Base-by-base conservation (phyloP, 2,329 filamentous ascomycete species). In the Mycosphaerella sp. region DNA sequence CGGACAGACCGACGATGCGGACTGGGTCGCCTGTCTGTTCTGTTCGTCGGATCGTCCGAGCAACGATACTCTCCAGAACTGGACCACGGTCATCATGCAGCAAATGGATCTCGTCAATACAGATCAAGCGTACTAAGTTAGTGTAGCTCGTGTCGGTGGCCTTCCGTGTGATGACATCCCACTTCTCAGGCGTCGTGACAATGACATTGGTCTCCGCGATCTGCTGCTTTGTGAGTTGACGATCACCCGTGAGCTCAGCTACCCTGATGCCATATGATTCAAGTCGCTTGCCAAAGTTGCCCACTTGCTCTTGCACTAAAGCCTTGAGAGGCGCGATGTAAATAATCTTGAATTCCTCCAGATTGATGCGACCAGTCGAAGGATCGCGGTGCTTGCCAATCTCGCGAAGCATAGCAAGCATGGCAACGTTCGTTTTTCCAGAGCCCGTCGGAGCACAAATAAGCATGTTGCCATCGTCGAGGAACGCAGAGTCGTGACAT, bases 151-250 rank as follows among this genome's bases (percentile, higher is more conserved):
- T 82, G 69, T 98, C 95, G 1, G 92, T 96, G 6, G 92, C 91
- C 73, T 98, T 98, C 73, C 95, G 84, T 5, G 95, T 98, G 64
- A 98, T 96, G 62, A 98, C 92, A 72, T 98, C 93, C 87, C 90
- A 98, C 74, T 98, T 98, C 73, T 98, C 93, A 17, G 93, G 93
- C 0, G 93, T 98, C 0, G 93, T 98, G 55, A 98, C 91, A 64
- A 98, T 98, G 63, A 98, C 85, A 70, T 98, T 92, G 0, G 93
- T 98, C 66, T 98, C 93, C 1, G 92, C 84, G 59, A 98, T 97
- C 76, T 98, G 93, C 71, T 95, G 90, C 73, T 98, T 98, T 17
- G 92, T 98, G 68, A 98, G 85, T 73, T 97, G 93, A 50, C 93
- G 88, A 74, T 98, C 93, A 75, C 93, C 93, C 58, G 93, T 98